Conservation (phyloP, 768 basidiomycete genomes). For the Boletus tomentosulus region DNA sequence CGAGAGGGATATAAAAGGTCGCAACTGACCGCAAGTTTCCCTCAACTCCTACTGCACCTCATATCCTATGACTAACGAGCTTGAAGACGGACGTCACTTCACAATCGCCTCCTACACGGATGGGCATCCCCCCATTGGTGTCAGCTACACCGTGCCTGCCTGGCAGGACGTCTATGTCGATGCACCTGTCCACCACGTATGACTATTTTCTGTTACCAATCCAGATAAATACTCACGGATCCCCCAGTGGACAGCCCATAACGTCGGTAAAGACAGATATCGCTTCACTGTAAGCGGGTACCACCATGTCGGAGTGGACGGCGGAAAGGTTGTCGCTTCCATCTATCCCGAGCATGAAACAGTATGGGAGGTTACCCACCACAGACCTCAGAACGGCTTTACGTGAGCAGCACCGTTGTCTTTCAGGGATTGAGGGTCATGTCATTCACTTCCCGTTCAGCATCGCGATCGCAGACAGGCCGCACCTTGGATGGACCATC, state of each 20-base stretch:
- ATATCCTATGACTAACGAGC: too few species aligned
- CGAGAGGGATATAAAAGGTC: neutral
- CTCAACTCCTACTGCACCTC: neutral
- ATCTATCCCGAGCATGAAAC: neutral
- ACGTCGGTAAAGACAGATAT: neutral
- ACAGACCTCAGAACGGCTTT: neutral
- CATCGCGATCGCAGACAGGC: neutral
- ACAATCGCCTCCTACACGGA: too few species aligned
- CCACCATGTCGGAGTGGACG: neutral
- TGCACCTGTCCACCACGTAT: neutral
- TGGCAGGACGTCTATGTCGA: too few species aligned
- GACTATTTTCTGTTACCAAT: neutral
- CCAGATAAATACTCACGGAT: neutral
- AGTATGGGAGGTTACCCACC: neutral
- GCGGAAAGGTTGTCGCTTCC: neutral
- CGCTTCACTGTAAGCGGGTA: neutral
- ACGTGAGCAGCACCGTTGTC: neutral
- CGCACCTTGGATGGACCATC: neutral
- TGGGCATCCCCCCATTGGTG: too few species aligned
- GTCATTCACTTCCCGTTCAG: neutral
- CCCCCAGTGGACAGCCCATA: too few species aligned
- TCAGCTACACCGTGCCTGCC: too few species aligned
- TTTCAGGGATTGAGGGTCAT: too few species aligned
- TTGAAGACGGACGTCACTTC: too few species aligned
- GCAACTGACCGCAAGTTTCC: neutral